phyloP scores from a whole-genome alignment of 768 basidiomycete genomes.

The Lactarius hatsudake region DNA sequence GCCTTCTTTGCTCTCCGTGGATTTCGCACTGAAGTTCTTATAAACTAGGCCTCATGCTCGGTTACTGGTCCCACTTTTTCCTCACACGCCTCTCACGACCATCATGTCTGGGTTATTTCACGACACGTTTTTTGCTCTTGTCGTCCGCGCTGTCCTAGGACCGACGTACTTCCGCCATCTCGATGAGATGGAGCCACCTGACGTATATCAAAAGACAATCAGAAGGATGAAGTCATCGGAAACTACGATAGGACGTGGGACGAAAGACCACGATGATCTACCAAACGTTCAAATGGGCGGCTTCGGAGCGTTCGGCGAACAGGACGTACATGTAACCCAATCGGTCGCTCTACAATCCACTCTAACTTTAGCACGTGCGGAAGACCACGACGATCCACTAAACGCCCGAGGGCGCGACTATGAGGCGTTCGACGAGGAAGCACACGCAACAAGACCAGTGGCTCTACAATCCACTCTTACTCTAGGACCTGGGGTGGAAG shows the following conservation, averaged over 20 bases:
- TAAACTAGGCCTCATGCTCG: not conserved
- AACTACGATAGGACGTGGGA: not conserved
- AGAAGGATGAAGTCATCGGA: slow-evolving; percentile 8
- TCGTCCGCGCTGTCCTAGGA: slow-evolving; percentile 32
- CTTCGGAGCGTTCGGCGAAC: not conserved
- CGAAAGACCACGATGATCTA: slow-evolving; percentile 14
- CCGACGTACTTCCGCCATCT: slow-evolving; percentile 28
- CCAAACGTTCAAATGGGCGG: not conserved
- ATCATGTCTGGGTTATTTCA: slow-evolving; percentile 30
- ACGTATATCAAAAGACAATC: slow-evolving; percentile 12
- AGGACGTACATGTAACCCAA: not conserved
- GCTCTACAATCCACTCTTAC: not conserved
- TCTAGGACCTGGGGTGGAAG: not conserved
- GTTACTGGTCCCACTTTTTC: too few species aligned
- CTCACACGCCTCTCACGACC: not conserved
- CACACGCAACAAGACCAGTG: not conserved
- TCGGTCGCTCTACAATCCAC: not conserved
- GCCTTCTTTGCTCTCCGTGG: not conserved
- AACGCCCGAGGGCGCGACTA: not conserved
- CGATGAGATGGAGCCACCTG: slow-evolving; percentile 25
- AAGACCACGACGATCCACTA: slow-evolving; percentile 11
- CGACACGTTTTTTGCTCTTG: slow-evolving; percentile 33
- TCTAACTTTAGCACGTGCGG: not conserved
- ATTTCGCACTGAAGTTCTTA: slow-evolving; percentile 4
- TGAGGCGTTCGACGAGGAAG: slow-evolving; percentile 1